Evolutionary conservation across 2,329 filamentous ascomycete species (phyloP).

Genomic region (Allantophomopsis lycopodina): DNA sequence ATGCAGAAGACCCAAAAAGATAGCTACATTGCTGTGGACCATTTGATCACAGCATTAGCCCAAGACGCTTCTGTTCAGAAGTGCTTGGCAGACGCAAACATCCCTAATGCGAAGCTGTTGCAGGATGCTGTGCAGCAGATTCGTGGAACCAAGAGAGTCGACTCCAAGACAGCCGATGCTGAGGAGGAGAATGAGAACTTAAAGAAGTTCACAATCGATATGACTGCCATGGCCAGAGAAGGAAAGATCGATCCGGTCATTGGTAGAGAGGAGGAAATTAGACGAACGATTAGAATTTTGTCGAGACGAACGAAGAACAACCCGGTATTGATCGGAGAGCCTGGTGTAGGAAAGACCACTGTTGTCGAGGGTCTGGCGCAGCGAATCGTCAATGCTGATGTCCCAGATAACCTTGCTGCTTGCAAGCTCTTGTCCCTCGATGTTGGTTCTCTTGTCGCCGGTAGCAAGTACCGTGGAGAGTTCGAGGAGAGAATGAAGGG

Average conservation of each 20-base stretch:
- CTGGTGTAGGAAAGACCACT: slow-evolving; percentile 96
- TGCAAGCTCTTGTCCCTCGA: slow-evolving; percentile 93
- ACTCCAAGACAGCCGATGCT: slow-evolving; percentile 89
- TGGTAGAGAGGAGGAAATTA: slow-evolving; percentile 89
- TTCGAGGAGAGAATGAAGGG: slow-evolving; percentile 99
- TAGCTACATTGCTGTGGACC: slow-evolving; percentile 85
- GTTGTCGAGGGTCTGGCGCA: slow-evolving; percentile 93
- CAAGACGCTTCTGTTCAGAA: slow-evolving; percentile 66
- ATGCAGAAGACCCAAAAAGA: slow-evolving; percentile 97
- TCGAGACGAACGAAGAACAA: slow-evolving; percentile 84
- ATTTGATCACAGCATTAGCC: slow-evolving; percentile 73
- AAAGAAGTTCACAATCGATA: slow-evolving; percentile 96
- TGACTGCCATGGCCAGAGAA: slow-evolving; percentile 91
- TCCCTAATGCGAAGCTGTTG: slow-evolving; percentile 82
- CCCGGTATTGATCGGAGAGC: slow-evolving; percentile 91
- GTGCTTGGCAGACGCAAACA: slow-evolving; percentile 71
- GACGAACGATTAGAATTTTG: slow-evolving; percentile 80
- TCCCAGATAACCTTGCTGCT: slow-evolving; percentile 85
- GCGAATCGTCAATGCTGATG: slow-evolving; percentile 91
- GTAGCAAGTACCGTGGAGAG: slow-evolving; percentile 96
- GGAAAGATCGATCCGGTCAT: slow-evolving; percentile 98
- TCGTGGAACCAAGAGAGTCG: slow-evolving; percentile 81
- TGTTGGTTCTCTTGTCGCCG: slow-evolving; percentile 86
- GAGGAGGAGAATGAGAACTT: slow-evolving; percentile 91
- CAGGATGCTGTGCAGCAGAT: slow-evolving; percentile 86